Evolutionary conservation across 2,329 filamentous ascomycete genomes (phyloP), one percentile per base, ranked within the genome.

Genomic region (Gaeumannomyces tritici): DNA sequence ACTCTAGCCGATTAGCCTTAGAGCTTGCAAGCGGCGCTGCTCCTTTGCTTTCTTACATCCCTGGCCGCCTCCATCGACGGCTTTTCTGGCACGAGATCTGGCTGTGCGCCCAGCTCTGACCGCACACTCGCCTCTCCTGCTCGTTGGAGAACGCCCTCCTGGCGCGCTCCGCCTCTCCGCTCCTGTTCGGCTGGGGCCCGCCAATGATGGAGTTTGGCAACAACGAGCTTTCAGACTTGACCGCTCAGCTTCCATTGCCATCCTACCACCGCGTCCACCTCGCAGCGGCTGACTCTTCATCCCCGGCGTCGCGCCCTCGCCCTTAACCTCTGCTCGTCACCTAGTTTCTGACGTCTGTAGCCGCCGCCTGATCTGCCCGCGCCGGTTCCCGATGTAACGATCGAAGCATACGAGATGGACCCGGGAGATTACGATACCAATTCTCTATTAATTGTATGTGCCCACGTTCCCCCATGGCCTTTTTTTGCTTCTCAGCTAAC

Each of bases 341-440:
- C 18, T 51, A 13, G 42, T 21, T 51, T 24, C 24, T 21, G 42
- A 18, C n/a, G 42, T 21, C 42, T 21, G 42, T 33, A 42, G 47
- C 15, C 54, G n/a, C 28, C 29, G 54, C 31, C 26, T 31, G 27
- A 61, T 42, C 29, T 12, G 60, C 60, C 29, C 24, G 54, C 60
- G 51, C 60, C 54, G n/a, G 35, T 61, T 29, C 60, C n/a, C 29
- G 60, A 61, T 61, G 60, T 54, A 31, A 61, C 51, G 27, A 35
- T 51, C 55, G 24, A 33, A 61, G 54, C 55, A 27, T 69, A 65
- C 81, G 83, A 81, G 71, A 86, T 86, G 83, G 83, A 86, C 74
- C 80, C 80, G 73, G 81, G 82, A 67, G 83, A 86, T 75, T 85
- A 84, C 73, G 82, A 84, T 70, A 86, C 83, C 71, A 86, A 86